Evolutionary conservation across 2,329 filamentous ascomycete genomes (phyloP).

Genomic region (Rhynchosporium graminicola): DNA sequence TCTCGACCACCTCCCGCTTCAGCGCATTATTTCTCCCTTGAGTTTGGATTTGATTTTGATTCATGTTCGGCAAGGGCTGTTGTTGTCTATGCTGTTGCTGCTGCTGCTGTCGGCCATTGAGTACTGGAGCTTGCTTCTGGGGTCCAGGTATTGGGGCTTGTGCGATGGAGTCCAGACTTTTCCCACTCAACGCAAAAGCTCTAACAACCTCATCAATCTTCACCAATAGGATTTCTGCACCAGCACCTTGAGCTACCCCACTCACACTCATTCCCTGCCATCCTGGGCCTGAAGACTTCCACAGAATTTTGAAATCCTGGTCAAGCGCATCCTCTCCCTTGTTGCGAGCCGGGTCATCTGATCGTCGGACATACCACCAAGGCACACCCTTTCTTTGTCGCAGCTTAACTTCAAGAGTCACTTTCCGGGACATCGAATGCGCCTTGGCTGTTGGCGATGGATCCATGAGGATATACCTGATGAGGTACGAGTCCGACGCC

Average conservation of each 20-base stretch:
- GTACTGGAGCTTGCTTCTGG: constrained; percentile 16
- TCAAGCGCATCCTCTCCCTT: constrained; percentile 42
- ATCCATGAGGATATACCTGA: constrained; percentile 52
- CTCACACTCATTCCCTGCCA: constrained; percentile 52
- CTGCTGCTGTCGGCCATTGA: constrained; percentile 18
- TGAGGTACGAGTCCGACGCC: constrained; percentile 57
- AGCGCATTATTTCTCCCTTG: constrained; percentile 23
- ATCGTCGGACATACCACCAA: constrained; percentile 40
- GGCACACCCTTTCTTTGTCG: constrained; percentile 48
- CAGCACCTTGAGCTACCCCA: constrained; percentile 47
- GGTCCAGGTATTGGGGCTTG: constrained; percentile 1
- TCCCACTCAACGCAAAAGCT: constrained; percentile 22
- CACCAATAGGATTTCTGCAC: constrained; percentile 42
- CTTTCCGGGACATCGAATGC: constrained; percentile 40
- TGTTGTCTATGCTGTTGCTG: constrained; percentile 22
- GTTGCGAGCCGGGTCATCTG: constrained; percentile 31
- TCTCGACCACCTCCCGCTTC: constrained; percentile 32
- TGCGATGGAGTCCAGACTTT: neutral
- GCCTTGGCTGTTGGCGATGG: constrained; percentile 26
- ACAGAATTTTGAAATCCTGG: constrained; percentile 47
- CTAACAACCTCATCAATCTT: constrained; percentile 36
- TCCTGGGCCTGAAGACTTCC: constrained; percentile 46
- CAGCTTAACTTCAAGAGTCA: constrained; percentile 56
- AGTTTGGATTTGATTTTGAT: constrained; percentile 31
- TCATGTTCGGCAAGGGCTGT: constrained; percentile 29